Evolutionary conservation across 1,139 yeast species (phyloP).

Genomic region (Magnusiomyces clavatus): DNA sequence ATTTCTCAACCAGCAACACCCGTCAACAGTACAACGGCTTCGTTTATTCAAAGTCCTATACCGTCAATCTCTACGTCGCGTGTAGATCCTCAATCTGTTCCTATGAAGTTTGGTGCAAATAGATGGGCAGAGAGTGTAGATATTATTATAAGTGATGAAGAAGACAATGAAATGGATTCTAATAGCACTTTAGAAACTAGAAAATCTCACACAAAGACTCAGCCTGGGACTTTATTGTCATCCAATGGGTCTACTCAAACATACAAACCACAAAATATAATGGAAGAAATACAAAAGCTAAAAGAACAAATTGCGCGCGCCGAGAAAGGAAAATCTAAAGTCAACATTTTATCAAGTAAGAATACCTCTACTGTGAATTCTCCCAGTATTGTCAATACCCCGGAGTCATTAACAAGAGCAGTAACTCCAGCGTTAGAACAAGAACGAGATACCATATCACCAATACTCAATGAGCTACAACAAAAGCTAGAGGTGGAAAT

Average conservation of each 20-base stretch:
- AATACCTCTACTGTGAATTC: no score
- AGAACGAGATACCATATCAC: no score
- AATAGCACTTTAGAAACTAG: no score
- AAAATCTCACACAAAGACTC: not conserved
- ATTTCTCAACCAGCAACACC: not conserved
- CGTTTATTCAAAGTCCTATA: not conserved
- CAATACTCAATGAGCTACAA: no score
- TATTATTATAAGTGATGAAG: conserved; percentile 1
- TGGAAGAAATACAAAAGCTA: not conserved
- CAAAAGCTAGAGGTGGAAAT: no score
- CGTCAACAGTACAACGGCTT: not conserved
- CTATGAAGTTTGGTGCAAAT: conserved; percentile 1
- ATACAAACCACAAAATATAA: not conserved
- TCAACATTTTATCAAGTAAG: no score
- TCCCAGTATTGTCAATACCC: no score
- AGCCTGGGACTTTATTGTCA: not conserved
- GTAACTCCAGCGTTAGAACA: no score
- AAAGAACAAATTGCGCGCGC: conserved; percentile 1
- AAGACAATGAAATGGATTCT: not conserved
- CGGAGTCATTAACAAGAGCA: no score
- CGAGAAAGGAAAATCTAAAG: not conserved
- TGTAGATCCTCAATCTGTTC: no score
- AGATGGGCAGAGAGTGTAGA: conserved; percentile 1
- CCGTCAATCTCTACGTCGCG: no score
- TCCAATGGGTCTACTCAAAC: not conserved